Evolutionary conservation across 176 grass and related monocot genomes (phyloP), one percentile per base, ranked within the genome.

Genomic region (Oryza officinalis): DNA sequence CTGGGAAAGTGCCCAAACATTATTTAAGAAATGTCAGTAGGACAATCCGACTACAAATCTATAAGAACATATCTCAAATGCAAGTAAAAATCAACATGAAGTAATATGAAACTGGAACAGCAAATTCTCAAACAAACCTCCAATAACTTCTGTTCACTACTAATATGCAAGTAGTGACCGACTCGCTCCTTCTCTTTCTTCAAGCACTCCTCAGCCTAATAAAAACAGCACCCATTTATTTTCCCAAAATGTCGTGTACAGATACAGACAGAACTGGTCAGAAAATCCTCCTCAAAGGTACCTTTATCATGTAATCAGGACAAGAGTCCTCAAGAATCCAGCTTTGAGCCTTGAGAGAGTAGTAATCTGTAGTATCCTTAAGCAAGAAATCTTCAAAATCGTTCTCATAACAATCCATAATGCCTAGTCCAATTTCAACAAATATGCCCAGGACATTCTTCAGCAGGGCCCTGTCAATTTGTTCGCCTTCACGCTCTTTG

Each of bases 271-370:
- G 35, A 67, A 26, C 23, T 10, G 65, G 38, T 67, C 43, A 41
- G 31, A 71, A 78, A 18, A 20, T 59, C 15, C 14, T 67, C 76
- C 63, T 86, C 3, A 6, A 80, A 50, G 47, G 68, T 90, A 99
- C 97, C 90, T 99, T 99, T 40, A 96, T 89, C 93, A 99, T 92
- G 72, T 99, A 96, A 77, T 99, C 93, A 27, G 91, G 97, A 71
- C 91, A 99, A 69, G 97, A 94, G 79, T 99, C 97, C 85, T 99
- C 97, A 28, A 90, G 65, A 78, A 99, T 92, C 97, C 97, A 99
- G 30, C 80, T 94, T 49, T 92, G 92, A 84, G 97, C 93, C 40
- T 99, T 99, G 63, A 94, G 87, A 81, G 87, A 99, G 72, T 99
- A 96, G 84, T 99, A 99, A 11, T 88, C 77, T 25, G 90, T 91